Base-by-base conservation (phyloP, 805 yeast genomes). In the Metschnikowia picachoensis region DNA sequence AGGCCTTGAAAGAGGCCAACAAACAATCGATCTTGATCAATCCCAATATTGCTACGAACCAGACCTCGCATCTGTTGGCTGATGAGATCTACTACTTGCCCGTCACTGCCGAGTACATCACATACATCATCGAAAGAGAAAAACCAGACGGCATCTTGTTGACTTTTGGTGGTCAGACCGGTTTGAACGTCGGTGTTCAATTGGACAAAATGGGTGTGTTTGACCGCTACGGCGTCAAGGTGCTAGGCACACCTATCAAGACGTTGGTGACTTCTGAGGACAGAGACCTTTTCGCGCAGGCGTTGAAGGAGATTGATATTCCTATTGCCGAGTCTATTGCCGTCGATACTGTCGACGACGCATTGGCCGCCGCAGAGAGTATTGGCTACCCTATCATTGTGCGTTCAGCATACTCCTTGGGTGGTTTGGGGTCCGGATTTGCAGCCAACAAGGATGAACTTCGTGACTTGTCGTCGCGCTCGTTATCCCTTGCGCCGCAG, bases 131-230 rank as follows among this genome's bases (percentile, higher is more conserved):
- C 55, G 96, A 94, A 71, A 83, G 95, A 55, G 99, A 94, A 73
- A 80, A 82, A 58, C 99, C 99, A 35, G 98, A 94, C 69, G 98
- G 97, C 39, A 91, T 94, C 46, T 76, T 92, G 62, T 78, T 92
- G 63, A 92, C 99, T 3, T 94, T 94, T 67, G 99, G 99, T 62
- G 99, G 99, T 56, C 99, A 94, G 74, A 94, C 99, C 30, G 99
- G 86, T 54, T 78, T 94, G 60, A 94, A 91, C 64, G 97, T 92
- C 50, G 98, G 98, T 72, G 95, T 94, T 43, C 85, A 89, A 61
- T 79, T 94, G 53, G 96, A 94, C 51, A 87, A 90, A 71, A 85
- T 87, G 90, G 98, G 97, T 54, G 88, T 89, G 48, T 85, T 95
- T 61, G 89, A 85, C 55, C 78, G 95, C 58, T 89, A 87, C 66